Evolutionary conservation across 805 yeast species (phyloP), one percentile per base, ranked within the genome.

Genomic region (Yamadazyma philogaea): DNA sequence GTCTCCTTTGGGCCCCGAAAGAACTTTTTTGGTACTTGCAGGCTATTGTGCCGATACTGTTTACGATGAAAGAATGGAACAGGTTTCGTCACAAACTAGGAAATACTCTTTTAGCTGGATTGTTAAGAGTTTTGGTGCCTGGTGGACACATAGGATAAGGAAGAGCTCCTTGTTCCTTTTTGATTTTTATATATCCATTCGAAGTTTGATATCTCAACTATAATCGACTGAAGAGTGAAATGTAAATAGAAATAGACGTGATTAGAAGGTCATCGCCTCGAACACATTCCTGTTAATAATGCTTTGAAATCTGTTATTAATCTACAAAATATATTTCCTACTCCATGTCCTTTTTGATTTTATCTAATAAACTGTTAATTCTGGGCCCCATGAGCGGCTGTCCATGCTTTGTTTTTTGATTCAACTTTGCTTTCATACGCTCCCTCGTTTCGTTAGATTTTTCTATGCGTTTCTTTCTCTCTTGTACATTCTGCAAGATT

Each of bases 321-420:
- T 22, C 7, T 22, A 22, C 7, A 22, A 7, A 11, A 24, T 24
- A 11, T 24, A 24, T 24, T 24, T 11, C 28, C 27, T 37, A 39
- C 4, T 30, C 28, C 40, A 24, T 22, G 14, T 42, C 45, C 28
- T 26, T 26, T 55, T 78, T 81, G 47, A 90, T 86, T 61, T 88
- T 87, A 41, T 84, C 93, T 37, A 90, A 70, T 34, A 90, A 67
- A 52, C 80, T 78, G 43, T 79, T 82, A 44, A 90, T 87, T 61
- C 95, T 78, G 12, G 96, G 95, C 0, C 88, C 96, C 91, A 90
- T 87, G 34, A 78, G 63, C 2, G 97, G 97, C 60, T 90, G 98
- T 0, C 98, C 98, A 3, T 68, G 57, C 53, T 72, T 71, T 1
- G 96, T 90, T 47, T 70, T 81, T 45, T 75, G 70, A 7, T 63